These are phyloP conservation scores for Pisolithus albus DNA, from an alignment of 768 basidiomycete genomes.

Conservation along the genomic window DNA sequence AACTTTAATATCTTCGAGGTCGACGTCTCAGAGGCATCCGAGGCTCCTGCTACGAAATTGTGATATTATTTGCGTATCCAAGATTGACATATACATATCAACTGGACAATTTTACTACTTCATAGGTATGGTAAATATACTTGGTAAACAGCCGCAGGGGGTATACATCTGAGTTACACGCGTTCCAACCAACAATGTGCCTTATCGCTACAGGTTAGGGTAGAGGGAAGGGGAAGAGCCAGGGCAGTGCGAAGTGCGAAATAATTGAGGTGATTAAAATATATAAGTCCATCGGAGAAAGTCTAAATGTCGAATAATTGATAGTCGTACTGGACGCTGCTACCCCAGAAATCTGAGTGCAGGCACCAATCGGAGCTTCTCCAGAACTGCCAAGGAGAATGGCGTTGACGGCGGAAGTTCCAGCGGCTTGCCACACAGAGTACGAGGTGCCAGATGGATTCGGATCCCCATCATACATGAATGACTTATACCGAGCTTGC, in stretches of 20 bases:
- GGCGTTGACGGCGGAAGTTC: conserved; percentile 46
- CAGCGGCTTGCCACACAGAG: conserved; percentile 48
- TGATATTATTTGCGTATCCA: not conserved
- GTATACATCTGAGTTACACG: no score
- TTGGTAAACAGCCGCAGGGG: no score
- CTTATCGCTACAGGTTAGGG: conserved; percentile 2
- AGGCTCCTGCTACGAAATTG: not conserved
- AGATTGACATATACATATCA: not conserved
- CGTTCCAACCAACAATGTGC: no score
- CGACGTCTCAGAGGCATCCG: not conserved
- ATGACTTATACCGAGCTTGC: conserved; percentile 61
- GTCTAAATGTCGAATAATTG: conserved; percentile 47
- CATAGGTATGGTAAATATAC: no score
- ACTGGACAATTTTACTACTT: no score
- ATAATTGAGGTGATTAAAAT: not conserved
- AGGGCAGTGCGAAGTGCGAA: not conserved
- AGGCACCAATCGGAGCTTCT: conserved; percentile 48
- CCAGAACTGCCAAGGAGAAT: conserved; percentile 56
- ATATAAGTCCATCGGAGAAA: not conserved
- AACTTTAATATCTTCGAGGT: conserved; percentile 65
- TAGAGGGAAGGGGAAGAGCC: not conserved
- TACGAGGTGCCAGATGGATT: conserved; percentile 43
- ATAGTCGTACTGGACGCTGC: conserved; percentile 60
- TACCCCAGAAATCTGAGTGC: conserved; percentile 63
- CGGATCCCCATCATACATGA: conserved; percentile 56